These are phyloP conservation scores for Aureobasidium pullulans DNA, from an alignment of 2,329 filamentous ascomycete genomes.

Conservation along the genomic window DNA sequence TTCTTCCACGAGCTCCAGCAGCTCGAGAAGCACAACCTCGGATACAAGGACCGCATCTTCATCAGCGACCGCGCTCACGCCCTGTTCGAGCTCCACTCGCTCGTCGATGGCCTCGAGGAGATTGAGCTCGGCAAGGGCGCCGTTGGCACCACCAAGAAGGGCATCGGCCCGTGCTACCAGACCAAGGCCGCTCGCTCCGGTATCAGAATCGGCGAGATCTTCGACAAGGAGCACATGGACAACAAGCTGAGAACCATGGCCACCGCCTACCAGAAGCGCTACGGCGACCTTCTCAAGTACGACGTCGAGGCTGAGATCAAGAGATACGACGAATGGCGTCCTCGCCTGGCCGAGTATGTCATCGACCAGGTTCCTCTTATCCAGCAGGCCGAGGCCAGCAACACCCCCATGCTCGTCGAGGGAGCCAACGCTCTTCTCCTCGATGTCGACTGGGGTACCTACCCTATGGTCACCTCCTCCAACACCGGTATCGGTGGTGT, in stretches of 20 bases:
- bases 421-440: slow-evolving; percentile 63
- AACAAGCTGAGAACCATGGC: slow-evolving; percentile 56
- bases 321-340: slow-evolving; percentile 52
- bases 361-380: slow-evolving; percentile 63
- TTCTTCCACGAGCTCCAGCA: slow-evolving; percentile 60
- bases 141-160: slow-evolving; percentile 45
- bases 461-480: slow-evolving; percentile 55
- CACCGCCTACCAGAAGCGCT: slow-evolving; percentile 58
- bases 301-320: slow-evolving; percentile 64
- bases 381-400: slow-evolving; percentile 50
- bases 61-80: slow-evolving; percentile 58
- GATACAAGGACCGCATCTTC: slow-evolving; percentile 52
- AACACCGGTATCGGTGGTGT: slow-evolving; percentile 55
- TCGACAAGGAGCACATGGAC: slow-evolving; percentile 60
- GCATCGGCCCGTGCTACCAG: slow-evolving; percentile 51
- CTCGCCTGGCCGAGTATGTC: slow-evolving; percentile 52
- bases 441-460: slow-evolving; percentile 57
- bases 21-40: slow-evolving; percentile 54
- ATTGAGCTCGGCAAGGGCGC: slow-evolving; percentile 43
- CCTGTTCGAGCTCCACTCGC: slow-evolving; percentile 57
- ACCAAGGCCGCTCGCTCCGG: slow-evolving; percentile 60
- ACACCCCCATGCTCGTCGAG: slow-evolving; percentile 58
- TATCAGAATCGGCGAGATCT: slow-evolving; percentile 59
- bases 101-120: slow-evolving; percentile 60
- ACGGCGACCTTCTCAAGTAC: slow-evolving; percentile 58